A percentile compares a stretch with the other conserved stretches of the same genome.
phyloP scores from a whole-genome alignment of 2,329 filamentous ascomycete genomes.

The Dryadomyces quercus-mongolicae region DNA sequence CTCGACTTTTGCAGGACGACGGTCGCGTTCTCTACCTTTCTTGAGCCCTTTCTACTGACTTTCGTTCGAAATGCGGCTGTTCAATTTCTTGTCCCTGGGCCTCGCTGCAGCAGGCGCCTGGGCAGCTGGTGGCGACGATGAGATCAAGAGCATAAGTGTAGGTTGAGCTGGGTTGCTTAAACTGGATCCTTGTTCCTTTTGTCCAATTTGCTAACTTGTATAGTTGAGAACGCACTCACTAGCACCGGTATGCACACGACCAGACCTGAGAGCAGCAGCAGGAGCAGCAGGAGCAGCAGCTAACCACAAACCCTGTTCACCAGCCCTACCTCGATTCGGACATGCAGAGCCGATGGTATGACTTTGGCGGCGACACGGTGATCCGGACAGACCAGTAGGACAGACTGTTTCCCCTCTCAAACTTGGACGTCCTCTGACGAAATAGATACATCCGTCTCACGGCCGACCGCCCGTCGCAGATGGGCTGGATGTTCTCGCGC shows the following conservation, averaged over 20 bases:
- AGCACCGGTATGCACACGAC: conserved; percentile 46
- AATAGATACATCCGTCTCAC: conserved; percentile 81
- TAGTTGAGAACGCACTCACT: conserved; percentile 83
- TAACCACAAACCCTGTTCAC: background rate
- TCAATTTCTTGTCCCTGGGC: conserved; percentile 33
- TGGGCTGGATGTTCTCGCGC: conserved; percentile 86
- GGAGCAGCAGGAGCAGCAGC: too few relatives aligned
- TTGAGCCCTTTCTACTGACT: background rate
- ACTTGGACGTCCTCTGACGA: background rate
- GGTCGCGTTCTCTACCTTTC: background rate
- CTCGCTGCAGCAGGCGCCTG: conserved; percentile 38
- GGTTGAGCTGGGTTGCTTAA: too few relatives aligned
- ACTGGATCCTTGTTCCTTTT: background rate
- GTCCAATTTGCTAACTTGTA: conserved; percentile 6
- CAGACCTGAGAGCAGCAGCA: background rate
- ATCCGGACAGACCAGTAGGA: conserved; percentile 56
- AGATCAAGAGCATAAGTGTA: conserved; percentile 33
- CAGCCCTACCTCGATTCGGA: conserved; percentile 96
- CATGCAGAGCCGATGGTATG: conserved; percentile 97
- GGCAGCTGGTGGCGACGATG: conserved; percentile 36
- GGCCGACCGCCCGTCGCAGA: conserved; percentile 78
- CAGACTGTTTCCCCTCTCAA: background rate
- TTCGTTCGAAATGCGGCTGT: conserved; percentile 30
- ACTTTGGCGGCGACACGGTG: conserved; percentile 93
- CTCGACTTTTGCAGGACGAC: background rate